Conservation (phyloP, 176 grass and related monocot genomes). For the Cenchrus fungigraminus region DNA sequence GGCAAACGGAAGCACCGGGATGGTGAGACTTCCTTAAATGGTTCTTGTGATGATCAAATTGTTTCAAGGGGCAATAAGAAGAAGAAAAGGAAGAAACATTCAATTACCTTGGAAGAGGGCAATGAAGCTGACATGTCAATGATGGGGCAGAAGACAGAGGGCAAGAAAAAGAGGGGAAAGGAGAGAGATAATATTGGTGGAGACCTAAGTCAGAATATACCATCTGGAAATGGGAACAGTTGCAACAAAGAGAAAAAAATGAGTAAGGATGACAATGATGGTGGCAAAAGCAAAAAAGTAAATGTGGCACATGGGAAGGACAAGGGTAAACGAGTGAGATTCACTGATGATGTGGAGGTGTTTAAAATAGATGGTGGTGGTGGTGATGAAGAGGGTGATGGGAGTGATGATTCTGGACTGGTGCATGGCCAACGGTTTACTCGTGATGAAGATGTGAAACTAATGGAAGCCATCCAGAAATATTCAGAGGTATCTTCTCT, state of each 20-base stretch:
- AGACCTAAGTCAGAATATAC: not conserved
- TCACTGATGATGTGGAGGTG: conserved; percentile 59
- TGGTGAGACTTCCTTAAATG: not conserved
- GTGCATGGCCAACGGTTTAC: conserved; percentile 66
- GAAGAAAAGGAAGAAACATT: conserved; percentile 31
- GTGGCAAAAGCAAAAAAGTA: conserved; percentile 43
- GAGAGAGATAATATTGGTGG: conserved; percentile 8
- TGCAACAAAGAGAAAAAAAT: conserved; percentile 40
- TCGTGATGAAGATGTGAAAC: conserved; percentile 55
- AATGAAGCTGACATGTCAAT: conserved; percentile 9
- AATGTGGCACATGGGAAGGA: conserved; percentile 34
- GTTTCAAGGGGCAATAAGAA: conserved; percentile 25
- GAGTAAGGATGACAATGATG: conserved; percentile 39
- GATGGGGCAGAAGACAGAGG: conserved; percentile 29
- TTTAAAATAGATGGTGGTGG: conserved; percentile 42
- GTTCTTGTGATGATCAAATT: not conserved
- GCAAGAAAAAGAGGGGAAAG: conserved; percentile 43
- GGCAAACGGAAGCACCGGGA: conserved; percentile 11
- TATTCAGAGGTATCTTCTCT: conserved; percentile 59
- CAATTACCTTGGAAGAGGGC: conserved; percentile 13
- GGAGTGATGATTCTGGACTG: conserved; percentile 18
- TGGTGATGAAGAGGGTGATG: conserved; percentile 1
- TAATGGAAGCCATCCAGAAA: conserved; percentile 56
- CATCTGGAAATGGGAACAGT: conserved; percentile 10
- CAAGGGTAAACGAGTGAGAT: conserved; percentile 61